These are phyloP conservation scores for Fusarium sterilihyphosum DNA, from an alignment of 2,329 filamentous ascomycete species.

Conservation along the genomic window DNA sequence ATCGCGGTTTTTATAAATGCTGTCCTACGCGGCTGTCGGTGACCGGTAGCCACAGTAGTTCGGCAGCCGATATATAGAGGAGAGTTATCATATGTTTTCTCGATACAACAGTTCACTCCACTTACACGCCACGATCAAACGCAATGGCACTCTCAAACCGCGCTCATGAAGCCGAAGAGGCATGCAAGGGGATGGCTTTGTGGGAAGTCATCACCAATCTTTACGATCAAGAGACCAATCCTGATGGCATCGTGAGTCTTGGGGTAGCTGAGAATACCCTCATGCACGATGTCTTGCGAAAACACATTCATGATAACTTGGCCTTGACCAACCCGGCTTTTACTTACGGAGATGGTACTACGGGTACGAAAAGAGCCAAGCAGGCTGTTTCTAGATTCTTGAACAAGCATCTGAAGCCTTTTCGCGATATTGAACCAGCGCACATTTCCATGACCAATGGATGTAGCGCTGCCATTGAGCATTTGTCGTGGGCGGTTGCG, in stretches of 20 bases:
- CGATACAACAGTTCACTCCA: not conserved
- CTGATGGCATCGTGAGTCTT: conserved; percentile 58
- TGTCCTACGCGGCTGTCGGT: conserved; percentile 21
- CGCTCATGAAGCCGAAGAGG: conserved; percentile 43
- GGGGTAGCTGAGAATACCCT: conserved; percentile 64
- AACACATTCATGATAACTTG: conserved; percentile 54
- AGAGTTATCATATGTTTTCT: not conserved
- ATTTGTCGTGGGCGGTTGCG: conserved; percentile 51
- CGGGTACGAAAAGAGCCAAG: conserved; percentile 49
- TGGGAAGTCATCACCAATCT: conserved; percentile 58
- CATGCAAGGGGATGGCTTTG: conserved; percentile 44
- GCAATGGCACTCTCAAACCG: conserved; percentile 44
- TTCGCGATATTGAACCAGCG: conserved; percentile 41
- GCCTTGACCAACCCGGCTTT: conserved; percentile 46
- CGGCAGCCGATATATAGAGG: not conserved
- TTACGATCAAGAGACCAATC: conserved; percentile 54
- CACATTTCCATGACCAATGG: conserved; percentile 54
- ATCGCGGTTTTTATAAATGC: not conserved
- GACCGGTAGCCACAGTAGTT: conserved; percentile 10
- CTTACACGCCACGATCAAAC: not conserved
- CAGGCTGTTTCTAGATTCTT: conserved; percentile 49
- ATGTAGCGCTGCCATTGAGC: conserved; percentile 54
- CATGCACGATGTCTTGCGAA: conserved; percentile 58
- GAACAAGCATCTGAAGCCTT: conserved; percentile 46
- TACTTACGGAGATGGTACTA: conserved; percentile 55